phyloP scores from a whole-genome alignment of 2,329 filamentous ascomycete species.

The Phoma sp. region DNA sequence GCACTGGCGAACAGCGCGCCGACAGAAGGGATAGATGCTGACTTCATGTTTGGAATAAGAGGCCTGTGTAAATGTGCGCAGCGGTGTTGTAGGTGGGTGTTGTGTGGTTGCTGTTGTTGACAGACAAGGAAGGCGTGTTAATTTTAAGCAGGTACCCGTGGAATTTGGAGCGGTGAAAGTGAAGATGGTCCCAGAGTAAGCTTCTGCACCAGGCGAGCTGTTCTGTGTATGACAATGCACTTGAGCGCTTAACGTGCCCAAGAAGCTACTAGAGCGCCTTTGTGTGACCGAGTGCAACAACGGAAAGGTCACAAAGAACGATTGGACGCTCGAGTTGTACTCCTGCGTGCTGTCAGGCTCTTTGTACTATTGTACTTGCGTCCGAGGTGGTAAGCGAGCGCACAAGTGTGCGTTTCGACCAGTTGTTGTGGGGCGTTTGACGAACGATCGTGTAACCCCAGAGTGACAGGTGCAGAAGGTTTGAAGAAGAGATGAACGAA shows the following conservation, averaged over 20 bases:
- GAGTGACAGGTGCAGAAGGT: slow-evolving; percentile 8
- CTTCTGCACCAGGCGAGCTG: not conserved
- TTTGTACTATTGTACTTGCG: not conserved
- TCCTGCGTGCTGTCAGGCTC: slow-evolving; percentile 1
- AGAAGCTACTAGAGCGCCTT: not conserved
- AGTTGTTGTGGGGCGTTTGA: slow-evolving; percentile 8
- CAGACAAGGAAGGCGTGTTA: slow-evolving; percentile 3
- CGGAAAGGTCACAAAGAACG: not conserved
- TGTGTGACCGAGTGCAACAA: not conserved
- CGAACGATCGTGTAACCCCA: slow-evolving; percentile 13
- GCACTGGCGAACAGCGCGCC: not conserved
- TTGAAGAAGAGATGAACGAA: not conserved
- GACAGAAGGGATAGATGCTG: not conserved
- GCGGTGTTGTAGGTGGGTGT: not conserved
- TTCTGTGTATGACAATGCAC: not conserved
- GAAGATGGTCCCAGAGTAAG: not conserved
- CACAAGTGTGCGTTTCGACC: slow-evolving; percentile 11
- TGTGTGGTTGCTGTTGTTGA: not conserved
- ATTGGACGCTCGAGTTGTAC: not conserved
- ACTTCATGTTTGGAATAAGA: slow-evolving; percentile 8
- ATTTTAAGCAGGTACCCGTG: not conserved
- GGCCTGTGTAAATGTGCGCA: not conserved
- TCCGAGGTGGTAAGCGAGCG: not conserved
- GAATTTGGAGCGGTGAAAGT: slow-evolving; percentile 5
- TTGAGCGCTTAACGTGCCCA: not conserved